Evolutionary conservation across 257 asterid genomes (phyloP), one percentile per base, ranked within the genome.

Genomic region (Solanum gandarillasii): DNA sequence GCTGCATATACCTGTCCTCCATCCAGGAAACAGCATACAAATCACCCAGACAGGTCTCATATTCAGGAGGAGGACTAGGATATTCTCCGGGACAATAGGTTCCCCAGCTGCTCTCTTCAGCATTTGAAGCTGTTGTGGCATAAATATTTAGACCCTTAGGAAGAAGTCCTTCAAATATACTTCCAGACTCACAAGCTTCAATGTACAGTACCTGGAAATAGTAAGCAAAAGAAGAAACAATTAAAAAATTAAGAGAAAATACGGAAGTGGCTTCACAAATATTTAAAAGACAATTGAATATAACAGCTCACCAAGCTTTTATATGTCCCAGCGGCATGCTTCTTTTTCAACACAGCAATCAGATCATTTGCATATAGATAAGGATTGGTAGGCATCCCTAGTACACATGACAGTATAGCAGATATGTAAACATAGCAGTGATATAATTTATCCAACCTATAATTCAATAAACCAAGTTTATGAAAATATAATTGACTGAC

Each of bases 181-280:
- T 97, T 89, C 99, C 99, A 25, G 98, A 23, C 91, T 97, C 99
- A 79, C 99, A 97, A 87, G 99, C 98, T 93, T 97, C 99, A 13
- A 97, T 88, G 92, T 97, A 96, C 89, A 97, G 89, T 73, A 96
- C 99, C 99, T 97, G 74, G 79, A 41, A 82, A 48, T 82, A 82
- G 86, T 82, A 82, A 48, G 73, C 39, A 88, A 18, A 52, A 46
- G 35, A 35, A 88, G 38, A 39, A 88, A 18, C 36, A 78, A 29
- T 34, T 87, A 70, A 87, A 88, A 81, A 46, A 16, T 78, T 32
- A 87, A 29, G 41, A 18, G 41, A 52, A 82, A 31, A 82, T 82
- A 67, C 23, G 70, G 14, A 34, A 84, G 67, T 32, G 10, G 74
- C 32, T 86, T 55, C 60, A 58, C 71, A 86, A 73, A 29, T 87